A percentile compares a stretch with the other conserved stretches of the same genome.
phyloP scores from a whole-genome alignment of 768 basidiomycete species.

The Tylopilus subfusipes region DNA sequence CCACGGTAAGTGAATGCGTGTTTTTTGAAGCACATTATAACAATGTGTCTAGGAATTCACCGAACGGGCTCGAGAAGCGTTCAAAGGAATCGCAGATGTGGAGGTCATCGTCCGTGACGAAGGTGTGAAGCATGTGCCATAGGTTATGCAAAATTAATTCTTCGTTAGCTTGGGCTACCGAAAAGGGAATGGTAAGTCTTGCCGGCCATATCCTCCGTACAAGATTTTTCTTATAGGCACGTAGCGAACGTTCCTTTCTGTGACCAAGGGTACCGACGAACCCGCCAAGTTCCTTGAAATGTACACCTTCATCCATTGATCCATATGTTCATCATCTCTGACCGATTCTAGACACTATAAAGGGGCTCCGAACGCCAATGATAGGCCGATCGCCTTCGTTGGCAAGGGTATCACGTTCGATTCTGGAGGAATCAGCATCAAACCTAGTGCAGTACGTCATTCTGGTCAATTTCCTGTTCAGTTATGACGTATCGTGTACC shows the following conservation, averaged over 20 bases:
- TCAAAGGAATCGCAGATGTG: conserved; percentile 62
- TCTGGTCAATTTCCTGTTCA: not conserved
- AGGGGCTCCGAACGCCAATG: conserved; percentile 56
- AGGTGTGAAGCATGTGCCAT: conserved; percentile 39
- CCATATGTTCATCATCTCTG: not conserved
- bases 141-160: not conserved
- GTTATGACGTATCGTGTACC: not conserved
- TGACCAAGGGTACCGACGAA: conserved; percentile 76
- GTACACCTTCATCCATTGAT: conserved; percentile 34
- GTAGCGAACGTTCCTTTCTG: conserved; percentile 81
- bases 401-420: conserved; percentile 93
- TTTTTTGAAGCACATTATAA: not conserved
- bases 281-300: conserved; percentile 88
- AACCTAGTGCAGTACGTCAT: conserved; percentile 58
- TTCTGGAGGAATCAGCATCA: conserved; percentile 83
- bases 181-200: conserved; percentile 71
- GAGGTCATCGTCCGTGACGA: conserved; percentile 70
- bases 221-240: not conserved
- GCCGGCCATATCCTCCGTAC: not conserved
- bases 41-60: conserved; percentile 52
- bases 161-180: conserved; percentile 67
- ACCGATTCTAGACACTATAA: conserved; percentile 63
- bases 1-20: conserved; percentile 48
- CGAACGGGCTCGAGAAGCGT: conserved; percentile 65
- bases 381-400: conserved; percentile 67